phyloP scores from a whole-genome alignment of 495 filamentous ascomycete genomes.

The Jackrogersella multiformis region DNA sequence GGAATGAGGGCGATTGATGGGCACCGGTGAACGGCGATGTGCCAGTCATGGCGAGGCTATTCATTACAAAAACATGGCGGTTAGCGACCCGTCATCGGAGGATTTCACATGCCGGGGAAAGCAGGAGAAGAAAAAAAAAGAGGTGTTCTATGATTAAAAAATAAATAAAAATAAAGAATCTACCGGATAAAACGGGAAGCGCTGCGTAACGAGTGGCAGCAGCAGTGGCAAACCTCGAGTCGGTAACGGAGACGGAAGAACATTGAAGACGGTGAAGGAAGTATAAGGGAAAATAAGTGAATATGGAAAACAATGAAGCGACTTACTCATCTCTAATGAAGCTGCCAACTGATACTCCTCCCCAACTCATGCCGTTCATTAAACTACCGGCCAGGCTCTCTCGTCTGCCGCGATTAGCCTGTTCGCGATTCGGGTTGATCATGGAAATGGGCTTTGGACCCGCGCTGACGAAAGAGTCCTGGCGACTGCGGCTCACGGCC shows the following conservation, averaged over 20 bases:
- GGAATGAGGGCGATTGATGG: slow-evolving; percentile 92
- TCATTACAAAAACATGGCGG: slow-evolving; percentile 22
- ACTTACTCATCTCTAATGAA: slow-evolving; percentile 99
- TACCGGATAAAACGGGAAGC: slow-evolving; percentile 35
- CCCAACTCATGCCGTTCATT: slow-evolving; percentile 96
- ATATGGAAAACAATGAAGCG: slow-evolving; percentile 9
- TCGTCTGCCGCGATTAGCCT: slow-evolving; percentile 69
- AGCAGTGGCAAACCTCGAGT: slow-evolving; percentile 26
- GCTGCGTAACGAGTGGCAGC: slow-evolving; percentile 29
- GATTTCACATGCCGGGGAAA: slow-evolving; percentile 35
- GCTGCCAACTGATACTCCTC: slow-evolving; percentile 93
- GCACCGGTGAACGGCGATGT: slow-evolving; percentile 82
- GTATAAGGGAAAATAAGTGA: slow-evolving; percentile 15
- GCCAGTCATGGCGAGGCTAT: slow-evolving; percentile 93
- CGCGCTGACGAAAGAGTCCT: slow-evolving; percentile 82
- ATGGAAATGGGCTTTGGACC: slow-evolving; percentile 89
- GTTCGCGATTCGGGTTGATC: slow-evolving; percentile 76
- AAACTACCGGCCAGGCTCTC: slow-evolving; percentile 90
- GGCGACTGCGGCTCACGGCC: slow-evolving; percentile 61
- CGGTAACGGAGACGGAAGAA: slow-evolving; percentile 6
- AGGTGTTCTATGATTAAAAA: too few species aligned
- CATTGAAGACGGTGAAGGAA: slow-evolving; percentile 8
- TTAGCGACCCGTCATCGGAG: slow-evolving; percentile 37
- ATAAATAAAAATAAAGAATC: slow-evolving; percentile 42
- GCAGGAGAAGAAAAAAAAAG: slow-evolving; percentile 12